Conservation (phyloP, 257 asterid genomes). For the Solanum boliviense region DNA sequence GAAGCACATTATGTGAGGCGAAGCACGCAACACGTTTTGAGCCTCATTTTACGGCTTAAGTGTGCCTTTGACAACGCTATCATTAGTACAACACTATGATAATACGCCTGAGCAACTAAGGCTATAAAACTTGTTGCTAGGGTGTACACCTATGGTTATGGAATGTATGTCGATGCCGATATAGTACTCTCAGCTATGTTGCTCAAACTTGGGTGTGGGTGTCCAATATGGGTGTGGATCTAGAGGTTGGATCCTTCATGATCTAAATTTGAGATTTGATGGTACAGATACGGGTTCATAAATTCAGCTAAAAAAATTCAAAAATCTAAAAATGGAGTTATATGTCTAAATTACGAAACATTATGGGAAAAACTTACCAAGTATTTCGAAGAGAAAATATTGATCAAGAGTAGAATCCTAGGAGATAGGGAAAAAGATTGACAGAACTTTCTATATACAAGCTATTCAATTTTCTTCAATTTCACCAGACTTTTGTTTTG, state of each 20-base stretch:
- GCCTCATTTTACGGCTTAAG: no score
- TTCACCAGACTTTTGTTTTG: not conserved
- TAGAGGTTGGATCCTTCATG: not conserved
- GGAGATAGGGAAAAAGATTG: not conserved
- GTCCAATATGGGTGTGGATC: not conserved
- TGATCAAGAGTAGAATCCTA: not conserved
- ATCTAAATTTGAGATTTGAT: not conserved
- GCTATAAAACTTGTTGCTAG: not conserved
- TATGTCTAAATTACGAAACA: not conserved
- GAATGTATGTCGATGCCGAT: not conserved
- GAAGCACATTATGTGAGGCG: no score
- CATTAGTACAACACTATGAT: not conserved
- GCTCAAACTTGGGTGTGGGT: no score
- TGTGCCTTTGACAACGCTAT: not conserved
- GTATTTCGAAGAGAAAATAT: not conserved
- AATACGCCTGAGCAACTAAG: not conserved
- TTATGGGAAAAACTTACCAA: not conserved
- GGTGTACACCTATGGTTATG: not conserved
- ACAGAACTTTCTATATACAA: not conserved
- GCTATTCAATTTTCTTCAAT: not conserved
- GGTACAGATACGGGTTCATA: not conserved
- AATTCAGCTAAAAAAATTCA: not conserved
- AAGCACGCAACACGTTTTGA: not conserved
- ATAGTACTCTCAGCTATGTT: not conserved
- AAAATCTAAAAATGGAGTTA: not conserved